Conservation (phyloP, 257 asterid species). For the Misopates orontium region DNA sequence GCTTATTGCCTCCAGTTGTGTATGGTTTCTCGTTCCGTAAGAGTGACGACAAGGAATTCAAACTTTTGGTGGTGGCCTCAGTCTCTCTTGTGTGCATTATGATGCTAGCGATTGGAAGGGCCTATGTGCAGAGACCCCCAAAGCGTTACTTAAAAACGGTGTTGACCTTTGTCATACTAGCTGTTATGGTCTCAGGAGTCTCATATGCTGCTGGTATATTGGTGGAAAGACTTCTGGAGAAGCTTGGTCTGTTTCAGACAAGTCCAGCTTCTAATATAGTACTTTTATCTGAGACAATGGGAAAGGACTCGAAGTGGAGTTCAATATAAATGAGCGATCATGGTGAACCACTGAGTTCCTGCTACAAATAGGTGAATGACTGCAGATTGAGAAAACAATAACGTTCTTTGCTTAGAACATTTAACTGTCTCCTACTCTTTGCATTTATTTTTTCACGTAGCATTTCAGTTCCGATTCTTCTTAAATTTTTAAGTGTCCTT, state of each 20-base stretch:
- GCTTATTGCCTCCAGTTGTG: constrained; percentile 58
- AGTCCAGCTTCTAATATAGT: constrained; percentile 33
- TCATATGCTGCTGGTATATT: constrained; percentile 61
- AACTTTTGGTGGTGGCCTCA: constrained; percentile 60
- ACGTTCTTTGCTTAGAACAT: too few species aligned
- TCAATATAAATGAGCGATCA: constrained; percentile 18
- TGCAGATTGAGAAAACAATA: too few species aligned
- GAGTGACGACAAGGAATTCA: constrained; percentile 62
- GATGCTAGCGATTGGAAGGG: constrained; percentile 50
- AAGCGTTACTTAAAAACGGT: constrained; percentile 59
- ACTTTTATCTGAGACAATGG: constrained; percentile 25
- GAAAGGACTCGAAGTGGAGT: constrained; percentile 41
- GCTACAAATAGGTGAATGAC: too few species aligned
- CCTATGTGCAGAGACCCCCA: constrained; percentile 52
- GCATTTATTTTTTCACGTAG: too few species aligned
- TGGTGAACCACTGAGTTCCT: too few species aligned
- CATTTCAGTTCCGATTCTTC: too few species aligned
- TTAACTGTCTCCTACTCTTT: too few species aligned
- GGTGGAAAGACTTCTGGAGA: constrained; percentile 53
- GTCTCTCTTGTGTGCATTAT: constrained; percentile 63
- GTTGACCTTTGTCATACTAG: constrained; percentile 42
- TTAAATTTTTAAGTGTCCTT: too few species aligned
- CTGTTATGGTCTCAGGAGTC: constrained; percentile 59
- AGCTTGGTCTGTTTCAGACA: constrained; percentile 54
- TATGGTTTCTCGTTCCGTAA: constrained; percentile 69